Evolutionary conservation across 108 stramenopile species (phyloP), one percentile per base, ranked within the genome.

Genomic region (Nannochloropsis gaditana): DNA sequence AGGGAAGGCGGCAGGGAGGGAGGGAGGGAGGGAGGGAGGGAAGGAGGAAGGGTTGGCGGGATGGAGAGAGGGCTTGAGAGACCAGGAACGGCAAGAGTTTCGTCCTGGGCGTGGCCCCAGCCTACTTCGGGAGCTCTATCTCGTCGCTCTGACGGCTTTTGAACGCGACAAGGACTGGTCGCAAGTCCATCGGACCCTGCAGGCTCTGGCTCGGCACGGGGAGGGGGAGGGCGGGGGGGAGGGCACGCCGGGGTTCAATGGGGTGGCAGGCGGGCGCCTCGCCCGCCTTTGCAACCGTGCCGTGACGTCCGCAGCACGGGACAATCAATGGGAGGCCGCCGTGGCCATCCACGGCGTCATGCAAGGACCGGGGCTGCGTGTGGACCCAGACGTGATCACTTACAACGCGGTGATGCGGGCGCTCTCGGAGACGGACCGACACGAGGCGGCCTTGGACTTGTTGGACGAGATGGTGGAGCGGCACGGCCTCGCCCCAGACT

Each of bases 391-490:
- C 59, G 19, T 73, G 59, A 73, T 73, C 19, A n/a, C 59, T n/a
- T 73, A 73, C 59, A 73, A 73, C 59, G 59, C 59, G 5, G n/a
- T n/a, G 59, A 73, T 73, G 59, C 15, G n/a, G n/a, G 59, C 59
- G 19, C 6, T 73, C 15, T 73, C 59, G 19, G 59, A 73, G 59
- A 15, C n/a, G 59, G 59, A n/a, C 59, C 15, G n/a, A 6, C 59
- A 73, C 59, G 59, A 73, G 6, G 59, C 15, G 6, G 59, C 59
- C 59, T n/a, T 73, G 59, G 15, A 15, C n/a, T n/a, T 73, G 19
- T n/a, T 73, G 11, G 59, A 73, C 59, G 59, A 73, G n/a, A 73
- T 73, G 59, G 59, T 73, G 59, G 59, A 73, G n/a, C 15, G n/a
- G n/a, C 15, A n/a, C 2, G 59, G 59, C 59, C 3, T 73, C 2